Evolutionary conservation across 352 stramenopile genomes (phyloP), one percentile per base, ranked within the genome.

Genomic region (Phytophthora palmivora): DNA sequence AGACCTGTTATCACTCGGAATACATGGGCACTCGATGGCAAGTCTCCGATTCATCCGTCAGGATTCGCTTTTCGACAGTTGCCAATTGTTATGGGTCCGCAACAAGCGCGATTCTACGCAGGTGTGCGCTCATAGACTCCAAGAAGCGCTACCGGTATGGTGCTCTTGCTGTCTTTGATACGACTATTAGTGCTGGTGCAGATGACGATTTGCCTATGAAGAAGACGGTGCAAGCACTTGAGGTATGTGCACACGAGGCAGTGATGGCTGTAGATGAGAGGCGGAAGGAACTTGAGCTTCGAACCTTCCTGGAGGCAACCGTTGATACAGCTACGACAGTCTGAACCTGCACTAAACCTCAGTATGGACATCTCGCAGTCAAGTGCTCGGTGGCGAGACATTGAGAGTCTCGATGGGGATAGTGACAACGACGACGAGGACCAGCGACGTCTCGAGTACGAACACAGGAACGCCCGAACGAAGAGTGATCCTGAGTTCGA

Each of bases 31-130:
- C 10, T 67, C 21, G 45, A 70, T 16, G n/a, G 49, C 6, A 70
- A 76, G 12, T 67, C 70, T 1, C 44, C 48, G 1, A 58, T 55
- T 33, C 45, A 67, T 5, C 33, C 72, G 18, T 72, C 67, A 10
- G 68, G 51, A 26, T 86, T 77, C 42, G 83, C 87, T 18, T 88
- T 91, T n/a, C 50, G 67, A 10, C 62, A 75, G n/a, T 62, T 92
- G 0, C 80, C 86, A 26, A 80, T 94, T 36, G 86, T 94, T 2
- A 63, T 81, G 36, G 86, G 84, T 0, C 82, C 86, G 1, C 86
- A 94, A 49, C 76, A 84, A 30, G 79, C 78, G 11, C 78, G 72
- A 16, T 93, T 92, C 58, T 94, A 94, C 58, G 80, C 79, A 3
- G 82, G 84, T 1, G 74, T 91, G 12, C 82, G 32, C 69, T 93